Percentiles rank a stretch among this genome's conserved stretches.
These are phyloP conservation scores for Buxus sempervirens DNA, from an alignment of 164 flowering plant genomes.

Conservation along the genomic window DNA sequence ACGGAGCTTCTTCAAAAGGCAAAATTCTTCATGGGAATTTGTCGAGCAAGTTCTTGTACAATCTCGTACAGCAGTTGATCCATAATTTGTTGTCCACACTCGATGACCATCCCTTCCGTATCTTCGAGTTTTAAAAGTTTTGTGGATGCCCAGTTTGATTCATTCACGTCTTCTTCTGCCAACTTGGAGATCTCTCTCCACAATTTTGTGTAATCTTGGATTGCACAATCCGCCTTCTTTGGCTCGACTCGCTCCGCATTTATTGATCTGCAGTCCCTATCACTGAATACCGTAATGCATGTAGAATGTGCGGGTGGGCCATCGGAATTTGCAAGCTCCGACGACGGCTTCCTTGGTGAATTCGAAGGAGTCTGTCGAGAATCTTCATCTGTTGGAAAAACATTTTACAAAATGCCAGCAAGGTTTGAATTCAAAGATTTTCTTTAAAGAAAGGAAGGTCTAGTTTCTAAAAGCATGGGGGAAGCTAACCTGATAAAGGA, in stretches of 20 bases:
- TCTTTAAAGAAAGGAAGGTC: background rate
- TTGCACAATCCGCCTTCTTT: constrained; percentile 14
- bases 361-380: constrained; percentile 5
- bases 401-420: background rate
- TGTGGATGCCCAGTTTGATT: constrained; percentile 34
- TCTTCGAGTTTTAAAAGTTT: constrained; percentile 29
- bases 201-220: constrained; percentile 11
- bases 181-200: constrained; percentile 37
- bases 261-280: background rate
- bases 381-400: constrained; percentile 14
- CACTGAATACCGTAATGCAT: background rate
- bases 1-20: background rate
- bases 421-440: background rate
- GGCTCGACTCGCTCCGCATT: constrained; percentile 5
- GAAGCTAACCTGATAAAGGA: constrained; percentile 30
- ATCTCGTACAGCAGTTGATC: constrained; percentile 46
- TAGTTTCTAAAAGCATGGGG: background rate
- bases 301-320: constrained; percentile 4
- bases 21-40: constrained; percentile 1
- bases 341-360: constrained; percentile 30
- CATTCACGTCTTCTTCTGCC: constrained; percentile 34
- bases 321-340: constrained; percentile 23
- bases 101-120: constrained; percentile 32
- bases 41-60: constrained; percentile 24
- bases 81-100: constrained; percentile 37